A percentile compares a stretch with the other conserved stretches of the same genome.
Conservation (phyloP, 441 rosid species). For the Jatropha podagrica region DNA sequence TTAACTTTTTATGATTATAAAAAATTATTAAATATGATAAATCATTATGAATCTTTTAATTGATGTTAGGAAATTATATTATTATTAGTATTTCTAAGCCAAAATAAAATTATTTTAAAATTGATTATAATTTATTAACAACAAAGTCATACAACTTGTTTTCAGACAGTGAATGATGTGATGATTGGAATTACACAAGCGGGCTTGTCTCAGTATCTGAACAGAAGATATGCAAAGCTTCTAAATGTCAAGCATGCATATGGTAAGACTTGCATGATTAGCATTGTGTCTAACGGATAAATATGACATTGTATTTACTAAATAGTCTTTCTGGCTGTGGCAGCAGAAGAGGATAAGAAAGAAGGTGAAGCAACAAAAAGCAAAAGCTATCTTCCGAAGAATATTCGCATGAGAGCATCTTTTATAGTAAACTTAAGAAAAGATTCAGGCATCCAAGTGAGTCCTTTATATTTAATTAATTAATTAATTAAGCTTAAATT, state of each 20-base stretch:
- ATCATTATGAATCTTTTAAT: no score
- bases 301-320: no score
- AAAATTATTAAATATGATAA: no score
- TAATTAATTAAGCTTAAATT: not conserved
- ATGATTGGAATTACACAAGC: not conserved
- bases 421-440: not conserved
- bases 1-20: no score
- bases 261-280: no score
- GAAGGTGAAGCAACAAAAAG: not conserved
- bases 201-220: not conserved
- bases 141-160: no score
- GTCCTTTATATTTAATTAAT: not conserved
- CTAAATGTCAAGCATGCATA: not conserved
- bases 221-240: not conserved
- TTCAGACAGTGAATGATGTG: not conserved
- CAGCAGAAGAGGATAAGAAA: slow-evolving; percentile 12
- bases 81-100: no score
- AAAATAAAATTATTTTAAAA: no score
- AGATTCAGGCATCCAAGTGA: not conserved
- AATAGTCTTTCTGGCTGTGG: no score
- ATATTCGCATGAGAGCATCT: not conserved
- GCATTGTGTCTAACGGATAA: no score
- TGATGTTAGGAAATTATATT: no score
- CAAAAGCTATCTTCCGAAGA: not conserved
- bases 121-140: no score